Evolutionary conservation across 441 rosid genomes (phyloP).

Genomic region (Adansonia grandidieri): DNA sequence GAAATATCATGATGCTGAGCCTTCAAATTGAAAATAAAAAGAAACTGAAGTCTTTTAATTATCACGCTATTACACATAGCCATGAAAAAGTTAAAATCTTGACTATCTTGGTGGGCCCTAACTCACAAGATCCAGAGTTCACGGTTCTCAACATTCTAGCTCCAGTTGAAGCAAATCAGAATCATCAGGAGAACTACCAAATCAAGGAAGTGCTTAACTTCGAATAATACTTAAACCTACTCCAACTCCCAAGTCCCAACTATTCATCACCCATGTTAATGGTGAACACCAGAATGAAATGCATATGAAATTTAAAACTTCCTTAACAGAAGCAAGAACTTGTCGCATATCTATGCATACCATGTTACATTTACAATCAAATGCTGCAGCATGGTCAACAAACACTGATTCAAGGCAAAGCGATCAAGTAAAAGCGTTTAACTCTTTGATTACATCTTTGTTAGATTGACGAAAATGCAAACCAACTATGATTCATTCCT

Average conservation of each 20-base stretch:
- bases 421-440: neutral
- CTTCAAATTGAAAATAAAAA: neutral
- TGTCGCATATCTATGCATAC: neutral
- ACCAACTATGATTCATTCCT: neutral
- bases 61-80: neutral
- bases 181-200: neutral
- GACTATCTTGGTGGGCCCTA: neutral
- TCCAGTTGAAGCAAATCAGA: neutral
- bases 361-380: neutral
- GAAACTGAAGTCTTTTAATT: neutral
- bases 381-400: neutral
- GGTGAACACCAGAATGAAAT: neutral
- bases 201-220: conserved; percentile 4
- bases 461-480: neutral
- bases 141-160: neutral
- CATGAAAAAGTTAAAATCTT: neutral
- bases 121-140: neutral
- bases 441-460: neutral
- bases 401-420: neutral
- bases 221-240: neutral
- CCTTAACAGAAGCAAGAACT: neutral
- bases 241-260: neutral
- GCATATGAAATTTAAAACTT: neutral
- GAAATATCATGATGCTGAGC: neutral
- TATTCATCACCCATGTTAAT: neutral